Percentiles rank a stretch among this genome's conserved stretches.
phyloP scores from a whole-genome alignment of 768 basidiomycete species.

The Clathrus columnatus region DNA sequence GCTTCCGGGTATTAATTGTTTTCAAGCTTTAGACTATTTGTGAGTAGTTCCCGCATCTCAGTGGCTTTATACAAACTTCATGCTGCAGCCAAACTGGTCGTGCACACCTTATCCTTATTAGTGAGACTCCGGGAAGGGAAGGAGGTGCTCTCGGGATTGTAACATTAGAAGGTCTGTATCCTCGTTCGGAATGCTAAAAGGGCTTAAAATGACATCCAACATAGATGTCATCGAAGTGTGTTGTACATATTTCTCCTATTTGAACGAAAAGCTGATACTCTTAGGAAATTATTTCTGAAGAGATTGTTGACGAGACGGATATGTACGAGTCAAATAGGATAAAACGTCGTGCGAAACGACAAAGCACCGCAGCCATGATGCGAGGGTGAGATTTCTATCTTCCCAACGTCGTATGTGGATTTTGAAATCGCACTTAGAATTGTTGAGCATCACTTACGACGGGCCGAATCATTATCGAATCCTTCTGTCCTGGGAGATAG shows the following conservation, averaged over 20 bases:
- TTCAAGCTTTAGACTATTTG: constrained; percentile 94
- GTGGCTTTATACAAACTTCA: neutral
- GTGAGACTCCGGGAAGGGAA: constrained; percentile 67
- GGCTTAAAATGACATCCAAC: too few relatives aligned
- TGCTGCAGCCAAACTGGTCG: constrained; percentile 77
- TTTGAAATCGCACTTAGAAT: constrained; percentile 3
- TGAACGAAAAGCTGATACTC: constrained; percentile 9
- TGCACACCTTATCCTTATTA: constrained; percentile 84
- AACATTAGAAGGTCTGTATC: constrained; percentile 63
- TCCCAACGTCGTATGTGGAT: neutral
- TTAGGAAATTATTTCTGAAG: constrained; percentile 91
- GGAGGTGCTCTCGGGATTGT: constrained; percentile 89
- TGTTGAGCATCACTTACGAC: neutral
- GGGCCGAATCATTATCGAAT: constrained; percentile 1
- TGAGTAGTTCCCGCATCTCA: constrained; percentile 23
- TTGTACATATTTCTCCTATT: neutral
- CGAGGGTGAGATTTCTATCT: constrained; percentile 44
- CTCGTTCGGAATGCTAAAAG: neutral
- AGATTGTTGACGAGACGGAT: constrained; percentile 94
- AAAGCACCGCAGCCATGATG: constrained; percentile 71
- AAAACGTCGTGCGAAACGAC: constrained; percentile 62
- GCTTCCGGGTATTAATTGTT: constrained; percentile 78
- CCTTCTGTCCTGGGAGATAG: neutral
- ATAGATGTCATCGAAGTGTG: constrained; percentile 66
- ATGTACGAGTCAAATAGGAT: constrained; percentile 80